Base-by-base conservation (phyloP, 495 filamentous ascomycete species). In the Aspergillus saccharolyticus region DNA sequence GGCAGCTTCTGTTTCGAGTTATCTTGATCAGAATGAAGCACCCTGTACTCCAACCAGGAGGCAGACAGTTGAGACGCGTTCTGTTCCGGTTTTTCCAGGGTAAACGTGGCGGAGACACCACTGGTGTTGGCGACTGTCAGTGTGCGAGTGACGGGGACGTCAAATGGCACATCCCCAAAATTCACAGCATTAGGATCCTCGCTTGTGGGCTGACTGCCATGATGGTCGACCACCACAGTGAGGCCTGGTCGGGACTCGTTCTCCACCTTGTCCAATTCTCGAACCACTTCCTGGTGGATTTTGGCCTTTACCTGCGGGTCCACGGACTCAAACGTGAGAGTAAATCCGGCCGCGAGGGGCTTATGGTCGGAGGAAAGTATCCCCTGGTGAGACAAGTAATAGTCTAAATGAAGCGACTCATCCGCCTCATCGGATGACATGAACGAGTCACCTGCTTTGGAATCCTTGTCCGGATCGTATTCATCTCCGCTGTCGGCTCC, bases 291-390 rank as follows among this genome's bases (percentile, higher is more conserved):
- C 62, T 88, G 83, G 53, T 96, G 88, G 4, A 97, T 76, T 59
- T 84, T 87, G 8, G 88, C 80, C 68, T 92, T 96, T 21, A 95
- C 73, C 17, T 91, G 84, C 0, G 90, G 84, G 9, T 92, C 85
- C 6, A 95, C 90, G 3, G 88, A 87, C 57, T 96, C 89, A 65
- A 90, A 96, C 17, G 82, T 83, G 3, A 99, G 67, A 0, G 80
- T 86, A 62, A 97, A 97, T 1, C 89, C 72, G 9, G 89, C 89
- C 57, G 83, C 81, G 10, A 97, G 66, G 0, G 95, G 95, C 69
- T 99, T 99, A 68, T 99, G 95, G 68, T 99, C 95, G 4, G 93
- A 97, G 2, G 95, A 95, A 14, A 88, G 78, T 15, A 97, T 83
- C 21, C 88, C 82, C 68, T 96, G 92, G 65, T 96, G 89, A 2